Percentiles rank a stretch among this genome's conserved stretches.
These are phyloP conservation scores for Sclerospora graminicola DNA, from an alignment of 352 stramenopile genomes.

Conservation along the genomic window DNA sequence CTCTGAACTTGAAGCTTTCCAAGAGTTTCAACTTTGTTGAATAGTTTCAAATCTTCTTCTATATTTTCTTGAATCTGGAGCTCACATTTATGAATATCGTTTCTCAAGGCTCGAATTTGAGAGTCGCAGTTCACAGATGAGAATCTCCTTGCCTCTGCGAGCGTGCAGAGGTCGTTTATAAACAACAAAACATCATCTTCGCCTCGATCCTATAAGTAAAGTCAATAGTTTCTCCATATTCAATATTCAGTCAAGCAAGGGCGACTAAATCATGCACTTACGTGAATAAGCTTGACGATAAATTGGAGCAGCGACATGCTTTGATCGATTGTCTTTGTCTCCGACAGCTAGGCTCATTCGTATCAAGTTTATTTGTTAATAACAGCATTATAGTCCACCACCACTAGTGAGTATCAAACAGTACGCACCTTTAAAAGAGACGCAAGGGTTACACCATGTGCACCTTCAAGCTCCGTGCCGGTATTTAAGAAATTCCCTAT, in stretches of 20 bases:
- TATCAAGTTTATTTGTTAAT: background rate
- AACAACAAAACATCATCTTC: slow-evolving; percentile 61
- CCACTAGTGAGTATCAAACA: background rate
- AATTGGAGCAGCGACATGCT: slow-evolving; percentile 68
- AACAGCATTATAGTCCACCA: background rate
- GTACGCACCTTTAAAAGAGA: slow-evolving; percentile 63
- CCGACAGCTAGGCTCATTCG: slow-evolving; percentile 52
- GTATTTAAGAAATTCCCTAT: slow-evolving; percentile 72
- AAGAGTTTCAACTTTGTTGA: slow-evolving; percentile 34
- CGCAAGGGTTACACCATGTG: slow-evolving; percentile 51
- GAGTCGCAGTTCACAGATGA: slow-evolving; percentile 62
- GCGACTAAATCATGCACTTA: slow-evolving; percentile 18
- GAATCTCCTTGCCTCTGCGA: slow-evolving; percentile 50
- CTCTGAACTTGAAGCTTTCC: slow-evolving; percentile 25
- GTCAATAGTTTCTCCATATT: background rate
- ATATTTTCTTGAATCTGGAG: slow-evolving; percentile 72
- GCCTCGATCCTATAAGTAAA: slow-evolving; percentile 39
- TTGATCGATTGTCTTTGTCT: slow-evolving; percentile 74
- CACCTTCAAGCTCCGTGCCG: slow-evolving; percentile 57
- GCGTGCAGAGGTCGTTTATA: slow-evolving; percentile 41
- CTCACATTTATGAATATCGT: slow-evolving; percentile 28
- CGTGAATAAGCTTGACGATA: slow-evolving; percentile 68
- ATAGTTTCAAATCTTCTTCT: slow-evolving; percentile 36
- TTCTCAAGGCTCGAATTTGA: slow-evolving; percentile 37
- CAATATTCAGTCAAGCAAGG: background rate